Conservation (phyloP, 352 stramenopile species). For the Globisporangium radiosum region DNA sequence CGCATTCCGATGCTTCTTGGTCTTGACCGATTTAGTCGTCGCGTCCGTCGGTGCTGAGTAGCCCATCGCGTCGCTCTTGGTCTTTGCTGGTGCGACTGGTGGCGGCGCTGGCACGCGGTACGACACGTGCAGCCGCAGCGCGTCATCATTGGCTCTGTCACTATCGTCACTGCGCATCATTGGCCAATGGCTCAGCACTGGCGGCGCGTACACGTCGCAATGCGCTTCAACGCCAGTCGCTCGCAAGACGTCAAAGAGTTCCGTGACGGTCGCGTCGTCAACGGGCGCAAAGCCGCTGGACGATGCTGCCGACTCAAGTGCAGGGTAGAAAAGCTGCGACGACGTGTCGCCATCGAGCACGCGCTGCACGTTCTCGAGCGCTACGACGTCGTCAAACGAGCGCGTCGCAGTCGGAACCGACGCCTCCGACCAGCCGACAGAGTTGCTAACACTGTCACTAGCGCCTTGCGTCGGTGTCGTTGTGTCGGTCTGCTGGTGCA, state of each 20-base stretch:
- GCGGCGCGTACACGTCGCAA: conserved; percentile 51
- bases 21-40: conserved; percentile 33
- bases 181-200: conserved; percentile 2
- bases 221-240: conserved; percentile 46
- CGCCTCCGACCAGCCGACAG: conserved; percentile 8
- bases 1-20: conserved; percentile 47
- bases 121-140: conserved; percentile 55
- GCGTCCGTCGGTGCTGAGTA: conserved; percentile 15
- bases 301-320: conserved; percentile 5
- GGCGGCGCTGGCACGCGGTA: conserved; percentile 59
- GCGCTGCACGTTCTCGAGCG: conserved; percentile 21
- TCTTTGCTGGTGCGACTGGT: conserved; percentile 18
- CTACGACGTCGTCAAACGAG: conserved; percentile 41
- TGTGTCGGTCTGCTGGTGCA: conserved; percentile 46
- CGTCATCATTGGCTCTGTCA: conserved; percentile 11
- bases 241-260: conserved; percentile 41
- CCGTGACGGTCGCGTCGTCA: conserved; percentile 27
- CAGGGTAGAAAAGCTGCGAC: conserved; percentile 33
- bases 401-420: conserved; percentile 19
- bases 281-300: conserved; percentile 9
- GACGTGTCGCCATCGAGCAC: conserved; percentile 42
- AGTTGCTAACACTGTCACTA: background rate
- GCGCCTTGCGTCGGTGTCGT: background rate
- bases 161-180: background rate
- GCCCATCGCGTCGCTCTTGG: conserved; percentile 23